Evolutionary conservation across 148 eudicot species (phyloP), one percentile per base, ranked within the genome.

Genomic region (Silene latifolia): DNA sequence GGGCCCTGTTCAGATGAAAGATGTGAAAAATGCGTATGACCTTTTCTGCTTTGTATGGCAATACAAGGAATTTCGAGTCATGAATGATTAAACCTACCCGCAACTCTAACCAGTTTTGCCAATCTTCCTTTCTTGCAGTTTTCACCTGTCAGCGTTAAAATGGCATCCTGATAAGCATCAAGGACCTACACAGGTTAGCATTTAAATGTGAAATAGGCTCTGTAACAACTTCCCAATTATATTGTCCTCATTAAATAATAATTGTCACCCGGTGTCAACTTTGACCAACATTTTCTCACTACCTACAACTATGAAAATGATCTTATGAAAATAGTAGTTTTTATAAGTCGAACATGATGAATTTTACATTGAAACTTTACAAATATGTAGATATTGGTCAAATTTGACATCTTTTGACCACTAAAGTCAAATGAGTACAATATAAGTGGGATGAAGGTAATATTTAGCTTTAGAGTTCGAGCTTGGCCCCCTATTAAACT

Each of bases 161-260:
- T 95, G 98, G 98, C 98, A 95, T 85, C 98, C 98, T 72, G 98
- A 95, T 79, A 89, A 85, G 81, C 93, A 95, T 80, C 93, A 90
- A 84, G 90, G 91, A 71, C 77, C 92, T 62, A 82, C 97, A 77
- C 90, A 89, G 97, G 98, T 92, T 24, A 73, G 80, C 65, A 25
- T 47, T 29, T 5, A 53, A 23, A 54, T 54, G 19, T 35, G 19
- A 8, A 48, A 24, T 19, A 35, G n/a, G 63, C 24, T 25, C 11
- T 20, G 20, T 13, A 1, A 23, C 59, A 7, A 20, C 29, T 3
- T 23, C n/a, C 5, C 5, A 58, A 32, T 23, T 19, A 9, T 59
- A 19, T 8, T 0, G n/a, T 7, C 29, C 35, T 47, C 56, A 51
- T 51, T 51, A 51, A 4, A 11, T 39, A 39, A 39, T 39, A 39